A percentile compares a stretch with the other conserved stretches of the same genome.
These are phyloP conservation scores for Prototheca stagnorum DNA, from an alignment of 163 green algal genomes.

Conservation along the genomic window DNA sequence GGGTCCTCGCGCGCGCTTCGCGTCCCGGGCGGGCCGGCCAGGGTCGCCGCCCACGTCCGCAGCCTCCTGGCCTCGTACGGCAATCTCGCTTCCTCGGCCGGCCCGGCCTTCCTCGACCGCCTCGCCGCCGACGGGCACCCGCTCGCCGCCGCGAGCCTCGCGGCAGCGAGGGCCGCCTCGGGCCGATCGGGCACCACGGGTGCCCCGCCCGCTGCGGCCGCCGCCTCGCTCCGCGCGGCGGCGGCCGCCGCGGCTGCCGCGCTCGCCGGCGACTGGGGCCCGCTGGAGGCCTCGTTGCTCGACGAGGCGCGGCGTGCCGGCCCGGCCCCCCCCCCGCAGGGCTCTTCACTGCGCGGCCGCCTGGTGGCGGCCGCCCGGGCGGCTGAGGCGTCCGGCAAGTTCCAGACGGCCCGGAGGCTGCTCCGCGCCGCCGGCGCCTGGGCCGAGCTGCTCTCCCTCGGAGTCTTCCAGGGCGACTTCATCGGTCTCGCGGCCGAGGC, in stretches of 20 bases:
- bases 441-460: constrained; percentile 31
- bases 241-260: constrained; percentile 5
- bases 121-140: constrained; percentile 31
- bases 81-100: too few relatives aligned
- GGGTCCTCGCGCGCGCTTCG: constrained; percentile 27
- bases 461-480: constrained; percentile 39
- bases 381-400: constrained; percentile 24
- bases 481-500: constrained; percentile 9
- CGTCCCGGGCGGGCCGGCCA: constrained; percentile 17
- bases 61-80: constrained; percentile 31
- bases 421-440: constrained; percentile 27
- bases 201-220: background rate
- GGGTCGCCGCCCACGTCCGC: constrained; percentile 17
- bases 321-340: constrained; percentile 16
- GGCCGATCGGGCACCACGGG: too few relatives aligned
- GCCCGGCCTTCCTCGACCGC: constrained; percentile 26
- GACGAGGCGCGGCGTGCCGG: constrained; percentile 4
- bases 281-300: constrained; percentile 5
- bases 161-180: too few relatives aligned
- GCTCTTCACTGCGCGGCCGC: constrained; percentile 12
- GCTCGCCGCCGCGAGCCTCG: constrained; percentile 36
- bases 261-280: constrained; percentile 15
- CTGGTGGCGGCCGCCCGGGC: constrained; percentile 23
- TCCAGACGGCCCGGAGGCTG: constrained; percentile 16
- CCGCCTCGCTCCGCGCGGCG: background rate